phyloP scores from a whole-genome alignment of 140 eudicot species.

The Bidens hawaiensis region DNA sequence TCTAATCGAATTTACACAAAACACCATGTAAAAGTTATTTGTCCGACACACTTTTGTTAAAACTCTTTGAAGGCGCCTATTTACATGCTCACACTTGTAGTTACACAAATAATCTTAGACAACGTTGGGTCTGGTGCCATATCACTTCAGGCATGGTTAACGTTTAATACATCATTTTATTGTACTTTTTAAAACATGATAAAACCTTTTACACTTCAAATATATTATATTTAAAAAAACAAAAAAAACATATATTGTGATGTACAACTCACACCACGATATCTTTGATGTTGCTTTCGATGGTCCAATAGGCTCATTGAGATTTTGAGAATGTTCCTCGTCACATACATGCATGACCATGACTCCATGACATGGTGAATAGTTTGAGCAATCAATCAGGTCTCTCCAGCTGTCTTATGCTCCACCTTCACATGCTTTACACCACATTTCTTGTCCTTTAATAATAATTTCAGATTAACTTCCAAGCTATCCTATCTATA shows the following conservation, averaged over 20 bases:
- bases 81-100: neutral
- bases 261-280: neutral
- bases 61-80: neutral
- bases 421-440: neutral
- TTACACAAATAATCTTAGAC: too few species aligned
- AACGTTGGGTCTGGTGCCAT: too few species aligned
- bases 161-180: too few species aligned
- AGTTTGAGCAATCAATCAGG: neutral
- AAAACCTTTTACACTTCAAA: too few species aligned
- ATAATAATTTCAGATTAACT: neutral
- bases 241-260: neutral
- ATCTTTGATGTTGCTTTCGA: neutral
- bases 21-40: too few species aligned
- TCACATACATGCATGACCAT: neutral
- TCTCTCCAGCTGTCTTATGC: neutral
- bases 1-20: too few species aligned
- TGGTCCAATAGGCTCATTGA: neutral
- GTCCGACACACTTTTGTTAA: too few species aligned
- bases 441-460: neutral
- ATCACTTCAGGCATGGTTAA: too few species aligned
- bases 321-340: neutral
- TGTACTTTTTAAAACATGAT: too few species aligned
- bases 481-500: neutral
- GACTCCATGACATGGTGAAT: neutral
- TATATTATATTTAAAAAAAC: too few species aligned